Evolutionary conservation across 2,329 filamentous ascomycete genomes (phyloP).

Genomic region (Cladophialophora immunda): DNA sequence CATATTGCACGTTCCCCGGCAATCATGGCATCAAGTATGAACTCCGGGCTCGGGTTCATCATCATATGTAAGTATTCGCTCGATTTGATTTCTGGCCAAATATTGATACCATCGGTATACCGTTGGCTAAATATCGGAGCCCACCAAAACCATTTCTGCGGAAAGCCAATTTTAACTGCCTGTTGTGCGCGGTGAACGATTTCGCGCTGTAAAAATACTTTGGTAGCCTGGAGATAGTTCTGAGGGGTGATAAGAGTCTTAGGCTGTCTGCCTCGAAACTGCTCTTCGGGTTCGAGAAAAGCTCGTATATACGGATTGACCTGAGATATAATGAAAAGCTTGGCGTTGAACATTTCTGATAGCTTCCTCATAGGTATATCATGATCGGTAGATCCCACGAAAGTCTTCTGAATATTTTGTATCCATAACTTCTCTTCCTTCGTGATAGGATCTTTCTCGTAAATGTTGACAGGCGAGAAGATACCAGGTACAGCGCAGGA

Average conservation of each 20-base stretch:
- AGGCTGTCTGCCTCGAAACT: conserved; percentile 48
- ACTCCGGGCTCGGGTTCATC: conserved; percentile 83
- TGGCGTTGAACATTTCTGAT: conserved; percentile 96
- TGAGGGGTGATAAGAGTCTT: conserved; percentile 27
- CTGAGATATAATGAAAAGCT: conserved; percentile 98
- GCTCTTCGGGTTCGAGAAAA: conserved; percentile 79
- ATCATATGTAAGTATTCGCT: conserved; percentile 79
- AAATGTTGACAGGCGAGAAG: conserved; percentile 79
- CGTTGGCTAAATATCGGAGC: conserved; percentile 85
- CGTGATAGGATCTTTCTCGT: conserved; percentile 85
- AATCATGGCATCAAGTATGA: conserved; percentile 81
- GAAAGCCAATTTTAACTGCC: conserved; percentile 80
- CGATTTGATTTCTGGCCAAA: conserved; percentile 79
- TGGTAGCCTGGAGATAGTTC: conserved; percentile 65
- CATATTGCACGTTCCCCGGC: conserved; percentile 87
- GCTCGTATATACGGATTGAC: conserved; percentile 94
- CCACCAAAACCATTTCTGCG: conserved; percentile 79
- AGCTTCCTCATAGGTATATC: conserved; percentile 90
- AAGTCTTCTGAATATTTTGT: conserved; percentile 73
- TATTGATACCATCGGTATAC: conserved; percentile 95
- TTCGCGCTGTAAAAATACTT: conserved; percentile 79
- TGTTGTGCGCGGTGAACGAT: conserved; percentile 81
- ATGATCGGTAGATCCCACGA: conserved; percentile 94
- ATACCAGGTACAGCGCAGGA: conserved; percentile 88
- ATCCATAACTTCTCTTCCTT: conserved; percentile 84